Conservation (phyloP, 2,329 filamentous ascomycete species). For the Triangularia verruculosa region DNA sequence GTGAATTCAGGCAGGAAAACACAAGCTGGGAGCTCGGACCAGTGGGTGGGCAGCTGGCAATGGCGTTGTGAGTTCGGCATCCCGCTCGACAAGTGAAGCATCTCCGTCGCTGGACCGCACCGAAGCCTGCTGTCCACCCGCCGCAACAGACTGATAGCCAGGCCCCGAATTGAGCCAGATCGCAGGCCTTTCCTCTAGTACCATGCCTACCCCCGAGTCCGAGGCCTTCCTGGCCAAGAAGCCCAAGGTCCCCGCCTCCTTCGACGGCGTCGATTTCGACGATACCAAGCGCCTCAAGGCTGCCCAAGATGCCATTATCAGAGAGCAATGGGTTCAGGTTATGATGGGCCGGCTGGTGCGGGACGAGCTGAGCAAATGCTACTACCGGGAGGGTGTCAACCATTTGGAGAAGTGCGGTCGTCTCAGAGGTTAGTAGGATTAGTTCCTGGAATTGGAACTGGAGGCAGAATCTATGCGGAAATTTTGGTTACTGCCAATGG, state of each 20-base stretch:
- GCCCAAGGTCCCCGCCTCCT: conserved; percentile 76
- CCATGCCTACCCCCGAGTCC: conserved; percentile 82
- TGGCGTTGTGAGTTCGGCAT: conserved; percentile 9
- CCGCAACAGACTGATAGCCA: conserved; percentile 11
- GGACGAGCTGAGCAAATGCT: conserved; percentile 83
- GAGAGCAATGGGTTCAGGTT: conserved; percentile 84
- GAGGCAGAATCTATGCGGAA: neutral
- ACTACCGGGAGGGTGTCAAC: conserved; percentile 79
- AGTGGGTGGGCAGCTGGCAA: conserved; percentile 1
- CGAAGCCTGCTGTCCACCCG: conserved; percentile 18
- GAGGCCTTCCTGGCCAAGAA: conserved; percentile 79
- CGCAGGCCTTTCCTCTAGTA: conserved; percentile 22
- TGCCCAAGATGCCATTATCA: conserved; percentile 76
- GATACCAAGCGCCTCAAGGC: conserved; percentile 78
- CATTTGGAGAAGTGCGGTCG: conserved; percentile 83
- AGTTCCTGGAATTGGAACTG: neutral
- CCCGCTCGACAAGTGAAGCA: conserved; percentile 4
- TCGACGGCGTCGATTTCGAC: conserved; percentile 83
- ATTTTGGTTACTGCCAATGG: neutral
- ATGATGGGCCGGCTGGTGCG: conserved; percentile 85
- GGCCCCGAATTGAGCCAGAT: conserved; percentile 3
- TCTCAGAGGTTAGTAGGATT: conserved; percentile 65
- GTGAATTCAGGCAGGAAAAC: neutral
- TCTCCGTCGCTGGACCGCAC: conserved; percentile 15
- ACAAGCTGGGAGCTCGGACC: conserved; percentile 17